Evolutionary conservation across 495 filamentous ascomycete species (phyloP).

Genomic region (Xylaria scruposa): DNA sequence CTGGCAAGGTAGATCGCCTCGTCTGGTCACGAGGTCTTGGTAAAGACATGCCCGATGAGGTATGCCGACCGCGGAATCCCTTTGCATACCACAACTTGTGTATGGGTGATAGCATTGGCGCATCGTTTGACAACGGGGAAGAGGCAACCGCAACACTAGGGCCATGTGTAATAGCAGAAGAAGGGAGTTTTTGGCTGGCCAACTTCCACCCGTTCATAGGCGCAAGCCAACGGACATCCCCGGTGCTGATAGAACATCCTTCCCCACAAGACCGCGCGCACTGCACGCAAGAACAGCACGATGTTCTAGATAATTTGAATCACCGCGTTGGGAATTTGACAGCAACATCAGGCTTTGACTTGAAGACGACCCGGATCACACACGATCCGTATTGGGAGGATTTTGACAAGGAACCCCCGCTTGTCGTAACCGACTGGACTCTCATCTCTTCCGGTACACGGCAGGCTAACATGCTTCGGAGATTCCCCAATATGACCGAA

Average conservation of each 20-base stretch:
- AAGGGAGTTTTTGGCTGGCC: constrained; percentile 38
- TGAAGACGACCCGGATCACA: constrained; percentile 41
- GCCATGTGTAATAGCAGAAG: constrained; percentile 34
- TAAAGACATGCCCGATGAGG: constrained; percentile 37
- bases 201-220: constrained; percentile 42
- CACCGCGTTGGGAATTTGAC: constrained; percentile 35
- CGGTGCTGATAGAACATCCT: constrained; percentile 37
- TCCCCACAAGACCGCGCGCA: constrained; percentile 36
- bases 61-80: constrained; percentile 41
- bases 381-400: constrained; percentile 46
- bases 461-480: constrained; percentile 40
- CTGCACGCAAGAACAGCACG: constrained; percentile 34
- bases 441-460: constrained; percentile 36
- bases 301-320: constrained; percentile 24
- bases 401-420: constrained; percentile 36
- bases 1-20: constrained; percentile 37
- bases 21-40: constrained; percentile 39
- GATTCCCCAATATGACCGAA: constrained; percentile 35
- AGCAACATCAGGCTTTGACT: constrained; percentile 39
- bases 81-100: constrained; percentile 39
- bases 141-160: constrained; percentile 40
- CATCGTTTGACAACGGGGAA: constrained; percentile 32
- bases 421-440: constrained; percentile 42
- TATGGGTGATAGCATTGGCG: constrained; percentile 44
- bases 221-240: constrained; percentile 26